Conservation (phyloP, 2,329 filamentous ascomycete genomes). For the Cladosporium colombiae region DNA sequence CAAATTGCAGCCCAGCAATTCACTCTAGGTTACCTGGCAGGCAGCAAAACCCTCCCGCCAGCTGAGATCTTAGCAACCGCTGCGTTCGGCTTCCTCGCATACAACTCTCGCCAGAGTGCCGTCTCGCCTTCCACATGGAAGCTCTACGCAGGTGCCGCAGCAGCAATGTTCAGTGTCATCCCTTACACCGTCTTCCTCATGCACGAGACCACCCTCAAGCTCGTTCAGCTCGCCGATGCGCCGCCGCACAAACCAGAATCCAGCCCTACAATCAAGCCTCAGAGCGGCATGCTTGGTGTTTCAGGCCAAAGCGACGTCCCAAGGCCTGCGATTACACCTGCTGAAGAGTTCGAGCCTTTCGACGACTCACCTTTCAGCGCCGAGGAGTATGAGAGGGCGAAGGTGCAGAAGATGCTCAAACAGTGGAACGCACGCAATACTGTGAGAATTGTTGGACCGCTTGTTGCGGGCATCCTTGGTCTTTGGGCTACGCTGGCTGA, state of each 20-base stretch:
- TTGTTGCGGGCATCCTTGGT: constrained; percentile 21
- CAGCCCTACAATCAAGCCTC: constrained; percentile 1
- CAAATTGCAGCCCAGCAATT: constrained; percentile 23
- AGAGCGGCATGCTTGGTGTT: constrained; percentile 7
- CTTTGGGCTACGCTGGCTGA: constrained; percentile 22
- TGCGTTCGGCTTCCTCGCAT: constrained; percentile 22
- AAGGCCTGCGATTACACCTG: constrained; percentile 21
- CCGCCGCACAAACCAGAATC: neutral
- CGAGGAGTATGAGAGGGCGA: constrained; percentile 24
- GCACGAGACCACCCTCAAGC: constrained; percentile 19
- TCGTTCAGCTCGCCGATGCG: constrained; percentile 20
- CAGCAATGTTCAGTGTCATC: constrained; percentile 22
- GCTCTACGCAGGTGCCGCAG: constrained; percentile 21
- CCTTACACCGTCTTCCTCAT: constrained; percentile 22
- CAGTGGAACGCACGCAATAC: constrained; percentile 19
- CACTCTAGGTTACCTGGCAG: constrained; percentile 18
- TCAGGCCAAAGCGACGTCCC: neutral
- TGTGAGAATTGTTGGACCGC: constrained; percentile 17
- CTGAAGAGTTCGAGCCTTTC: constrained; percentile 26
- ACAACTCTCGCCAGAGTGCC: constrained; percentile 12
- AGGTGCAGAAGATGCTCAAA: constrained; percentile 25
- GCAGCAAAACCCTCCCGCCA: constrained; percentile 20
- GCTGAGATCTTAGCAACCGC: constrained; percentile 21
- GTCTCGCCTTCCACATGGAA: constrained; percentile 19
- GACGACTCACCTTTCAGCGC: constrained; percentile 23